Percentiles rank a stretch among this genome's conserved stretches.
Evolutionary conservation across 2,329 filamentous ascomycete genomes (phyloP).

Genomic region (Ophiostoma montium): DNA sequence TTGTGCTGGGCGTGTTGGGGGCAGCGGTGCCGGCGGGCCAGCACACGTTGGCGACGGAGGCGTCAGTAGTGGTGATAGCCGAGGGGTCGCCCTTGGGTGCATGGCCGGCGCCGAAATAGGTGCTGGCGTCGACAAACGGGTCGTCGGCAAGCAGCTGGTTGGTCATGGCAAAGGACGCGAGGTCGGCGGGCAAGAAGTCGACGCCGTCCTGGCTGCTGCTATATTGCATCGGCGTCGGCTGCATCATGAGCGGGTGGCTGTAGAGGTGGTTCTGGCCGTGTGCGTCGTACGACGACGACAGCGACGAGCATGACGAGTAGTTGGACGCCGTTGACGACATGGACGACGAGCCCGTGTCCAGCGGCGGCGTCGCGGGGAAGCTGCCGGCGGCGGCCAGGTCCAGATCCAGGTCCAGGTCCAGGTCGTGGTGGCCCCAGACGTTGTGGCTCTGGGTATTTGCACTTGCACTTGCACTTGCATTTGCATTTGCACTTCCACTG

Average conservation of each 20-base stretch:
- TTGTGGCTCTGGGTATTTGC: constrained; percentile 1
- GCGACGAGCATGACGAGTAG: constrained; percentile 4
- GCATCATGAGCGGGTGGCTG: constrained; percentile 1
- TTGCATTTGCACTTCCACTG: background rate
- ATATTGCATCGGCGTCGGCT: background rate
- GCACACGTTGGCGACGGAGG: background rate
- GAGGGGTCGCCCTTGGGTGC: background rate
- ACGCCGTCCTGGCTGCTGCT: background rate
- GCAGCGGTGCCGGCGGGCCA: background rate
- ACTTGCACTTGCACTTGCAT: background rate
- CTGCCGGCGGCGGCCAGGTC: background rate
- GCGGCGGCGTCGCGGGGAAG: constrained; percentile 8
- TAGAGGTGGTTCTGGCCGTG: background rate
- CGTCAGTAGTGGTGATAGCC: background rate
- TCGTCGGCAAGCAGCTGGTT: constrained; percentile 17
- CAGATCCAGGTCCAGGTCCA: background rate
- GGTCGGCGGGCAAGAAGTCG: background rate
- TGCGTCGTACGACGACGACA: constrained; percentile 7
- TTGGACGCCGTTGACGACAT: constrained; percentile 6
- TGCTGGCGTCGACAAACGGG: constrained; percentile 16
- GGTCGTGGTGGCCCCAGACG: constrained; percentile 3
- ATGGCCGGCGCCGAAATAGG: background rate
- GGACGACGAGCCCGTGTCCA: constrained; percentile 5
- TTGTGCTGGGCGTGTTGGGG: constrained; percentile 1
- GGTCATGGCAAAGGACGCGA: constrained; percentile 12